phyloP scores from a whole-genome alignment of 2,329 filamentous ascomycete species.

The Xylaria polymorpha region DNA sequence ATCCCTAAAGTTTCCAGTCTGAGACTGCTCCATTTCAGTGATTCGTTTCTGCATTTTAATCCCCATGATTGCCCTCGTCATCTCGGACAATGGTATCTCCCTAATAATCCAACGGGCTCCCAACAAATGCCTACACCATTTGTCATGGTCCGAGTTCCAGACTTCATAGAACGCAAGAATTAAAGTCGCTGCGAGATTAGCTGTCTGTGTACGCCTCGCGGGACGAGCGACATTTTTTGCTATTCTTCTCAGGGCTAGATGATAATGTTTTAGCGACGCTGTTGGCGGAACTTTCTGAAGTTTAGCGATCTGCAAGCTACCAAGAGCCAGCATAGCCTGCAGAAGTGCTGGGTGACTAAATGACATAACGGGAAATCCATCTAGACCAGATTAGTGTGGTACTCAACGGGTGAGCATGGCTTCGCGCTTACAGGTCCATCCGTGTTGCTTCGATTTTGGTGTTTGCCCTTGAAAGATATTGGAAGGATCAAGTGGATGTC shows the following conservation, averaged over 20 bases:
- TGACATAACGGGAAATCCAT: conserved; percentile 85
- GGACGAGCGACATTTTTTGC: conserved; percentile 79
- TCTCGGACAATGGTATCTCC: conserved; percentile 81
- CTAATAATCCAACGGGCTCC: conserved; percentile 84
- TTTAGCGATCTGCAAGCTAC: conserved; percentile 88
- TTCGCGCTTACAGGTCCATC: conserved; percentile 62
- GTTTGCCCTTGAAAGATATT: conserved; percentile 71
- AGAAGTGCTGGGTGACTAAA: conserved; percentile 87
- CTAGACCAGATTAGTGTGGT: conserved; percentile 53
- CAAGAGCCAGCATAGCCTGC: conserved; percentile 89
- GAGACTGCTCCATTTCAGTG: conserved; percentile 45
- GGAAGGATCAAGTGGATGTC: conserved; percentile 79
- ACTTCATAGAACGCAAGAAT: conserved; percentile 93
- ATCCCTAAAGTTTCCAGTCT: conserved; percentile 41
- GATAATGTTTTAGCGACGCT: conserved; percentile 91
- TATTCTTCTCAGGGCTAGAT: conserved; percentile 82
- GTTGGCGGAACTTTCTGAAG: conserved; percentile 79
- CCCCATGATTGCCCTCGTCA: conserved; percentile 76
- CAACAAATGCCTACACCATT: conserved; percentile 93
- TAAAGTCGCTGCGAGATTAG: conserved; percentile 88
- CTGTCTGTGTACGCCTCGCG: conserved; percentile 75
- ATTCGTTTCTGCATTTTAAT: conserved; percentile 61
- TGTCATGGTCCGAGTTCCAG: conserved; percentile 91
- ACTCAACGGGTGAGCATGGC: neutral
- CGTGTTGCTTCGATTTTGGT: conserved; percentile 71